Evolutionary conservation across 345 rosid genomes (phyloP).

Genomic region (Melaleuca alternifolia): DNA sequence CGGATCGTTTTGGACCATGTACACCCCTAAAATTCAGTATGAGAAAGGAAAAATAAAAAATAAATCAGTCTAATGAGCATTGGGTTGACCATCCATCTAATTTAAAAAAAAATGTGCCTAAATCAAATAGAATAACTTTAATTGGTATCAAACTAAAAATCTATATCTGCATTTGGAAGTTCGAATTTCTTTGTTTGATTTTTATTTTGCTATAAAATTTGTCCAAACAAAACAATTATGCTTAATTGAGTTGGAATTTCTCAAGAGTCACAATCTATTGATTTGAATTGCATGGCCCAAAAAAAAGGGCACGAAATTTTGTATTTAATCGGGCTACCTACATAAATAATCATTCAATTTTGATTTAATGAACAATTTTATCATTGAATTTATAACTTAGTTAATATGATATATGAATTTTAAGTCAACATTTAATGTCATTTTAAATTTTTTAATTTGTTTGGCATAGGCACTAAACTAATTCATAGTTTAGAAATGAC

Average conservation of each 20-base stretch:
- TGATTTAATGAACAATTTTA: too few species aligned
- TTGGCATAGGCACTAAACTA: too few species aligned
- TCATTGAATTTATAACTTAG: too few species aligned
- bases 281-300: neutral
- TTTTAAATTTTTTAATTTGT: too few species aligned
- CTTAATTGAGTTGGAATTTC: neutral
- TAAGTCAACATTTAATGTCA: too few species aligned
- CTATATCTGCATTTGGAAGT: neutral
- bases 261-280: too few species aligned
- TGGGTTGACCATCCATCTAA: neutral
- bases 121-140: neutral
- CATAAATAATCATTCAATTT: too few species aligned
- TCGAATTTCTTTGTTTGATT: neutral
- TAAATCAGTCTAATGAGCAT: fast-evolving
- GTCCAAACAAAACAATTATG: neutral
- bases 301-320: neutral
- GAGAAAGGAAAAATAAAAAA: fast-evolving
- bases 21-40: too few species aligned
- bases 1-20: too few species aligned
- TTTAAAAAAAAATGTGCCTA: too few species aligned
- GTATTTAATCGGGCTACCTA: neutral
- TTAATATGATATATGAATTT: too few species aligned
- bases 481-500: too few species aligned
- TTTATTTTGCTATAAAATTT: neutral
- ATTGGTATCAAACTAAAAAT: neutral